Evolutionary conservation across 305 asterid species (phyloP), one percentile per base, ranked within the genome.

Genomic region (Fraxinus baroniana): DNA sequence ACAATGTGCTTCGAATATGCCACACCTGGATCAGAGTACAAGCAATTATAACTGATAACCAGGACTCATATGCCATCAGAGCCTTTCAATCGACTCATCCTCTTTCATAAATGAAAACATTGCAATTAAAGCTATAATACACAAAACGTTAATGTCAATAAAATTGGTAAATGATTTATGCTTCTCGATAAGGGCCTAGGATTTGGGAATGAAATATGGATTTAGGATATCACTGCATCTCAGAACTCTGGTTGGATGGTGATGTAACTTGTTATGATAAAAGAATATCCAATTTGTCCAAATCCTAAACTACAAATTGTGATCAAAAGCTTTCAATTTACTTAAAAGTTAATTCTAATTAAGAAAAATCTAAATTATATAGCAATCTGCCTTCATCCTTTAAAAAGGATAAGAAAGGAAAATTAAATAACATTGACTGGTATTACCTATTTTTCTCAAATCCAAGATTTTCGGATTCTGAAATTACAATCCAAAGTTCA

Each of bases 1-100:
- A 92, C 87, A 78, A 92, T 90, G 91, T 91, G 92, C 86, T 89
- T 92, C 15, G 97, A 92, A 87, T 89, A 93, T 36, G 97, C 96
- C 79, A 89, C 93, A 84, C 94, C 97, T 93, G 86, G 60, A 83
- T 72, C 82, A 83, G 20, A 83, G 75, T 73, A 73, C 5, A 37
- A 84, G 78, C 79, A 44, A 84, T 68, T 26, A 73, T 81, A 62
- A 85, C 79, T 24, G 74, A 79, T 68, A 13, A 13, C 57, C 72
- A 79, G 70, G 18, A 39, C 49, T 12, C 7, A 6, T 62, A 60
- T 32, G 82, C 24, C 83, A 76, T 20, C 20, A 33, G 74, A 62
- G 76, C 79, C 77, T 77, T 73, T 30, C 66, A 60, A 22, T 71
- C 30, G 41, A 64, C 66, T 28, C 49, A 22, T 8, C 13, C 37